Evolutionary conservation across 208 protist species (phyloP).

Genomic region (Crithidia expoeki): DNA sequence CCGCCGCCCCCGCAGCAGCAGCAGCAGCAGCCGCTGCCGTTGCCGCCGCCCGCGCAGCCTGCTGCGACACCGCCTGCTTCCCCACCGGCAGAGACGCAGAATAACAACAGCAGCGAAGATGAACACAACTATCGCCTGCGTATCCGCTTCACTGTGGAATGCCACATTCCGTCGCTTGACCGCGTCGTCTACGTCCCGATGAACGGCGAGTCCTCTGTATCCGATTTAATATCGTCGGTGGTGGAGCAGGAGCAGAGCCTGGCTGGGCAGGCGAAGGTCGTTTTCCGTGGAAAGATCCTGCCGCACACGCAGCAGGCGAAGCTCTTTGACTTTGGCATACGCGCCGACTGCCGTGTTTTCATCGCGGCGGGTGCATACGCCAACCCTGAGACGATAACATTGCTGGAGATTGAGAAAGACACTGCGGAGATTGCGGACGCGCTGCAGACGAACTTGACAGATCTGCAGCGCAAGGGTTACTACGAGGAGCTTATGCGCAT

Average conservation of each 20-base stretch:
- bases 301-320: constrained; percentile 33
- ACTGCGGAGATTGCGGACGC: constrained; percentile 39
- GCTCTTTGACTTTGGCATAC: constrained; percentile 64
- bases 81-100: not conserved
- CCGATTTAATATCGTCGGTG: constrained; percentile 47
- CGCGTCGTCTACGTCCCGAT: constrained; percentile 42
- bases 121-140: constrained; percentile 33
- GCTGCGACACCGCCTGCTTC: not conserved
- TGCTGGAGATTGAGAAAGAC: constrained; percentile 72
- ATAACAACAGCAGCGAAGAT: constrained; percentile 4
- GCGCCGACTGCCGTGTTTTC: constrained; percentile 50
- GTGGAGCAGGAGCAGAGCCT: constrained; percentile 35
- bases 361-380: constrained; percentile 55
- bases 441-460: constrained; percentile 28
- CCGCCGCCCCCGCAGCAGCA: too few species aligned
- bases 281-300: constrained; percentile 72
- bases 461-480: constrained; percentile 61
- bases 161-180: constrained; percentile 50
- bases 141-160: constrained; percentile 43
- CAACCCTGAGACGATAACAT: constrained; percentile 58
- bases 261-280: constrained; percentile 38
- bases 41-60: not conserved
- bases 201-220: constrained; percentile 52
- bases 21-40: not conserved
- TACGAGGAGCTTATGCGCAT: constrained; percentile 89